Evolutionary conservation across 495 filamentous ascomycete genomes (phyloP).

Genomic region (Penicillium paradoxum): DNA sequence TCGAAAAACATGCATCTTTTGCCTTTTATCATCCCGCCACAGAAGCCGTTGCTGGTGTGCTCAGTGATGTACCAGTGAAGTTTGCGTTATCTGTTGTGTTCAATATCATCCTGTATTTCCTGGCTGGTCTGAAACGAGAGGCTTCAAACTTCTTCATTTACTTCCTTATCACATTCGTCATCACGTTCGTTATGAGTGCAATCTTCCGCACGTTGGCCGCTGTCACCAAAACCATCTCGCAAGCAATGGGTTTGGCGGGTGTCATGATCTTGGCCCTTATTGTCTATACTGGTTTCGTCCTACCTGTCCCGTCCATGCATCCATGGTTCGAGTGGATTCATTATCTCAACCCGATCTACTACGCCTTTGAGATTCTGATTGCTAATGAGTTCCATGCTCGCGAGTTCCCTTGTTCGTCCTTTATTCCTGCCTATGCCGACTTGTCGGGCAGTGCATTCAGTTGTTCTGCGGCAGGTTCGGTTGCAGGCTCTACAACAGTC

Average conservation of each 20-base stretch:
- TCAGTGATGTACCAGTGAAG: slow-evolving; percentile 52
- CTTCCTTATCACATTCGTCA: slow-evolving; percentile 46
- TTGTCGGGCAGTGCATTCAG: slow-evolving; percentile 35
- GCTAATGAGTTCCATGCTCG: slow-evolving; percentile 55
- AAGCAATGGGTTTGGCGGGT: slow-evolving; percentile 42
- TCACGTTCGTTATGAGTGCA: slow-evolving; percentile 50
- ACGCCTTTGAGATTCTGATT: slow-evolving; percentile 42
- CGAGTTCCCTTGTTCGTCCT: slow-evolving; percentile 40
- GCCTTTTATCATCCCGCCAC: slow-evolving; percentile 56
- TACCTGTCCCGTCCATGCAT: slow-evolving; percentile 42
- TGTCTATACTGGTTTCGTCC: slow-evolving; percentile 42
- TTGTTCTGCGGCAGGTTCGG: slow-evolving; percentile 45
- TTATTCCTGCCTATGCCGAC: slow-evolving; percentile 45
- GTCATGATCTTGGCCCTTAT: slow-evolving; percentile 39
- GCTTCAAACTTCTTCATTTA: slow-evolving; percentile 52
- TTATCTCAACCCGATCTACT: slow-evolving; percentile 41
- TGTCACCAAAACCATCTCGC: slow-evolving; percentile 38
- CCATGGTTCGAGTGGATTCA: slow-evolving; percentile 46
- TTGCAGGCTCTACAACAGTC: slow-evolving; percentile 42
- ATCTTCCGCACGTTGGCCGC: slow-evolving; percentile 44
- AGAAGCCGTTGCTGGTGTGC: slow-evolving; percentile 49
- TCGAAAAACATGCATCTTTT: slow-evolving; percentile 56
- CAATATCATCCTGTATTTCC: slow-evolving; percentile 51
- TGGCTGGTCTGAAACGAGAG: slow-evolving; percentile 43
- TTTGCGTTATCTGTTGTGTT: slow-evolving; percentile 38